Base-by-base conservation (phyloP, 1,284 basidiomycete genomes). In the Ustilago hordei region DNA sequence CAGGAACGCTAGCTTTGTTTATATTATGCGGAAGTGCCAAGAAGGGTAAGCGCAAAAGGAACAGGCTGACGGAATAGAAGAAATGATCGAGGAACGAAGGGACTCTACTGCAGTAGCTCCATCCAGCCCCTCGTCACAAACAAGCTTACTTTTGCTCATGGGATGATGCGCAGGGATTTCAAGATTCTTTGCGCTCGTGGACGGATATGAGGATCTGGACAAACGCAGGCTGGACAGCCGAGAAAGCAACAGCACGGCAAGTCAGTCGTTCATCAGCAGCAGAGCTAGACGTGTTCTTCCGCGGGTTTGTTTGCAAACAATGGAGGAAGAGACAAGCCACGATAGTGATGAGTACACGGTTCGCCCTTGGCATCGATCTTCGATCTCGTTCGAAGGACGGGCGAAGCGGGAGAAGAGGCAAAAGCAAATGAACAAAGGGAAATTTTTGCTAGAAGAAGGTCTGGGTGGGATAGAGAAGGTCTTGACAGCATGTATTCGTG, bases 281-380 rank as follows among this genome's bases (percentile, higher is more conserved):
- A 15, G 13, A 43, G 39, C 47, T 9, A 8, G 48, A 50, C 11
- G 8, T 4, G 48, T 31, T 13, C 23, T 50, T 17, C 48, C 48
- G 48, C 23, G 48, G 48, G 48, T 50, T 13, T 50, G 6, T 15
- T 32, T 13, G 28, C 48, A 32, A 50, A 31, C 48, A 23, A n/a
- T 48, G n/a, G 45, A 8, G 9, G n/a, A 48, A 31, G 9, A 19
- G 9, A 19, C 45, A 48, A 48, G 45, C 45, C 45, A 48, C 45
- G 11, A 19, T 15, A 50, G 23, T 13, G 48, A 50, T 32, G 48
- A 50, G 28, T 50, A 12, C 9, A 50, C 12, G 23, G 48, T 50
- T 50, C 28, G 28, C 48, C n/a, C 48, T 50, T 31, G 48, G 48
- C 48, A 50, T 50, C 28, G 28, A 31, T 50, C 48, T 50, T 50